Base-by-base conservation (phyloP, 2,329 filamentous ascomycete species). In the Periconia sp. region DNA sequence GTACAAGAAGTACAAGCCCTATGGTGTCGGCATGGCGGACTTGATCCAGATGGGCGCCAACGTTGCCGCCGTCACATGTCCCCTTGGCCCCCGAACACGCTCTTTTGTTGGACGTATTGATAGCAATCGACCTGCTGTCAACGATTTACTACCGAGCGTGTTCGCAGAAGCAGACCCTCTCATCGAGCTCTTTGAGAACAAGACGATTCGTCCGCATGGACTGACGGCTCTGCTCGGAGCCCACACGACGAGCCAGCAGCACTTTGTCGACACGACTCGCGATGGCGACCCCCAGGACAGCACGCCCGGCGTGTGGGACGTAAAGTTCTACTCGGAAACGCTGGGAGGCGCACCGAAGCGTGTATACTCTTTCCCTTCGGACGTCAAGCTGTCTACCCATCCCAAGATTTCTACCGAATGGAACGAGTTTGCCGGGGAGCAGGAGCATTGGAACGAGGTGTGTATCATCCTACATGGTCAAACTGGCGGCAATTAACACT, bases 221-320 rank as follows among this genome's bases (percentile, higher is more conserved):
- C 49, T 68, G 3, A 54, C 56, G 13, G 64, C 64, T 2, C 46
- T 68, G 9, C 40, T 68, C 1, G 63, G 63, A 22, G 64, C 64
- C 5, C 64, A 68, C 30, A 58, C 56, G 3, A 66, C 62, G 7
- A 52, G 43, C n/a, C 57, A 66, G 46, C 63, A 66, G 36, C 57
- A 59, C 38, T 57, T 59, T 36, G 54, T 64, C n/a, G 47, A 64
- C 31, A 44, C 41, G 13, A 36, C 33, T 8, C 31, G 52, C 7
- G 52, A 58, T 22, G 59, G 57, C 9, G 54, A 56, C 38, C 61
- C 61, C 3, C 63, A 66, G 45, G 63, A 66, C 40, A 43, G 30
- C n/a, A 65, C 61, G 12, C 63, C 63, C 2, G 61, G 61, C 2
- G 46, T 65, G 5, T 66, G 63, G 63, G 64, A 68, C 29, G 57